Evolutionary conservation across 192 early-diverging fungal species (phyloP), one percentile per base, ranked within the genome.

Genomic region (Glomus cerebriforme): DNA sequence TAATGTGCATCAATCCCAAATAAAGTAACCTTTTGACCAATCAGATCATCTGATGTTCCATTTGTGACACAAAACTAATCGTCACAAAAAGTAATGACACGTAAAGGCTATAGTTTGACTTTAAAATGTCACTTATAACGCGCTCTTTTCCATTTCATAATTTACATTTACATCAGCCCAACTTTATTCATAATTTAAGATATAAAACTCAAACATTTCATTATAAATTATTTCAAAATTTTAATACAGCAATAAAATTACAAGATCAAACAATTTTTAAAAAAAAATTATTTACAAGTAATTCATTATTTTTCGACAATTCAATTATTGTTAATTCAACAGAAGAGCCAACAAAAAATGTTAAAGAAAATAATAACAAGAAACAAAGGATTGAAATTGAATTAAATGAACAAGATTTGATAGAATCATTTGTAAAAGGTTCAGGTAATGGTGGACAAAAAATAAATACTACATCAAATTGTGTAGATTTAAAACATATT

Each of bases 381-480:
- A 71, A 71, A 45, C 19, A 71, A 71, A n/a, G 63, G 10, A 60
- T 77, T 29, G 17, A 85, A 65, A 87, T 93, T 58, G 78, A 89
- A 22, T 82, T 93, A 8, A 81, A 88, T 59, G 92, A 92, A 24
- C 82, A 87, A 2, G 92, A 95, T 49, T 84, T 95, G n/a, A 86
- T 89, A 37, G 93, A 95, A 74, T 90, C 87, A 12, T 92, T 93
- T 81, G 87, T 93, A 54, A 92, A 91, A 19, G 93, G 93, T 7
- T 90, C 91, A 63, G 93, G 93, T 26, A 91, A 91, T 67, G 93
- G 93, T 39, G 93, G 93, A 0, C 93, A 95, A 79, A 92, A 92
- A 79, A 88, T 95, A 58, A 95, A 95, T 84, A 95, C 93, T 73
- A 90, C 91, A 7, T 90, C 88, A 66, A 92, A 85, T 66, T 93